Percentiles rank a stretch among this genome's conserved stretches.
Conservation (phyloP, 176 grass and related monocot species). For the Phyllostachys edulis region DNA sequence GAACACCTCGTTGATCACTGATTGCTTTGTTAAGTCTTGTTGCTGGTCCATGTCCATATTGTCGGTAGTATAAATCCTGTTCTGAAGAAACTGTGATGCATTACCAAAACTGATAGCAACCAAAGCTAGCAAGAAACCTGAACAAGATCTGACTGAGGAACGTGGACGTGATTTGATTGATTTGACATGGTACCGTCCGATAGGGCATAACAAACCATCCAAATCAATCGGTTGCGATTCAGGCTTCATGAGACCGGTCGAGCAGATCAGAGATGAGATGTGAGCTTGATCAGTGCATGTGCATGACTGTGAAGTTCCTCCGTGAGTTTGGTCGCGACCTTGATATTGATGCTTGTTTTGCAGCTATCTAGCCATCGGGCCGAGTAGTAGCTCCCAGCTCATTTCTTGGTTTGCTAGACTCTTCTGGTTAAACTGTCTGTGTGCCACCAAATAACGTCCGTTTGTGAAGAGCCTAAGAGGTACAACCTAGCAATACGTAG, state of each 20-base stretch:
- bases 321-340: background rate
- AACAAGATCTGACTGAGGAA: background rate
- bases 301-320: background rate
- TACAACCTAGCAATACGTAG: background rate
- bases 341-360: constrained; percentile 6
- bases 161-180: background rate
- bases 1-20: background rate
- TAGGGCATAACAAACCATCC: background rate
- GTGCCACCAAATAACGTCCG: background rate
- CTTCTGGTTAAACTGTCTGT: background rate
- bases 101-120: background rate
- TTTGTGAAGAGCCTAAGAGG: background rate
- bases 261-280: constrained; percentile 12
- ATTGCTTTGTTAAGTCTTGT: background rate
- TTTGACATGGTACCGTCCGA: background rate
- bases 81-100: background rate
- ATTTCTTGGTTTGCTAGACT: background rate
- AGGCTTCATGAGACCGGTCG: background rate
- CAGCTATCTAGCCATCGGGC: background rate
- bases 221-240: background rate
- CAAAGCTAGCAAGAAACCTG: background rate
- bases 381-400: background rate
- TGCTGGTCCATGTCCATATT: background rate
- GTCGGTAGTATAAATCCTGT: background rate
- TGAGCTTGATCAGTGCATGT: background rate